Percentiles rank a stretch among this genome's conserved stretches.
Evolutionary conservation across 306 rosid species (phyloP).

Genomic region (Leucaena leucocephala): DNA sequence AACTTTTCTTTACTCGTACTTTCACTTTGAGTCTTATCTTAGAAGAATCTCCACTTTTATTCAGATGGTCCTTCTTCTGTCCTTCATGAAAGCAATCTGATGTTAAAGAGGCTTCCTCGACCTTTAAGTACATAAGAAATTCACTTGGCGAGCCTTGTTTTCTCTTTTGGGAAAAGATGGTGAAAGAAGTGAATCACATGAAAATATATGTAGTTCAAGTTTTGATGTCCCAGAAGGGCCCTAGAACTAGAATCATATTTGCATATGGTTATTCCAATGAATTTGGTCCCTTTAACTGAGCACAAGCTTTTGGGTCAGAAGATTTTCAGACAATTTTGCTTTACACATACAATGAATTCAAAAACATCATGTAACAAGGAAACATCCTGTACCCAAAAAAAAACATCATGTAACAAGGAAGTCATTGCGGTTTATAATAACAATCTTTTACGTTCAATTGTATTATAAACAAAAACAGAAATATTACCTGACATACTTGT

Average conservation of each 20-base stretch:
- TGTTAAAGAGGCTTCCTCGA: conserved; percentile 9
- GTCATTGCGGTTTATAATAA: too few relatives aligned
- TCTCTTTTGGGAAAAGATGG: conserved; percentile 27
- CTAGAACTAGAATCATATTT: not conserved
- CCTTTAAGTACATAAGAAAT: not conserved
- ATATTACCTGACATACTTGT: too few relatives aligned
- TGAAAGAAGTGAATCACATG: not conserved
- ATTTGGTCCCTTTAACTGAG: not conserved
- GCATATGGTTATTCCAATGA: not conserved
- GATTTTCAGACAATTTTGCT: not conserved
- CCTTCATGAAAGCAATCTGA: conserved; percentile 9
- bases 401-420: too few relatives aligned
- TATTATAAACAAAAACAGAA: too few relatives aligned
- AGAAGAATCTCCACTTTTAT: not conserved
- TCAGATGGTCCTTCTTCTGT: conserved; percentile 26
- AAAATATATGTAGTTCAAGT: not conserved
- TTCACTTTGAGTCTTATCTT: not conserved
- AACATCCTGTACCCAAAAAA: too few relatives aligned
- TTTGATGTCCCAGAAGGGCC: not conserved
- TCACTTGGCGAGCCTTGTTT: not conserved
- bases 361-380: too few relatives aligned
- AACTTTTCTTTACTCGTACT: not conserved
- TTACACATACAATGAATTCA: too few relatives aligned
- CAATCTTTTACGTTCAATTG: too few relatives aligned
- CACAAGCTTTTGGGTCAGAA: not conserved